Base-by-base conservation (phyloP, 2,329 filamentous ascomycete genomes). In the Pseudogymnoascus sp. region DNA sequence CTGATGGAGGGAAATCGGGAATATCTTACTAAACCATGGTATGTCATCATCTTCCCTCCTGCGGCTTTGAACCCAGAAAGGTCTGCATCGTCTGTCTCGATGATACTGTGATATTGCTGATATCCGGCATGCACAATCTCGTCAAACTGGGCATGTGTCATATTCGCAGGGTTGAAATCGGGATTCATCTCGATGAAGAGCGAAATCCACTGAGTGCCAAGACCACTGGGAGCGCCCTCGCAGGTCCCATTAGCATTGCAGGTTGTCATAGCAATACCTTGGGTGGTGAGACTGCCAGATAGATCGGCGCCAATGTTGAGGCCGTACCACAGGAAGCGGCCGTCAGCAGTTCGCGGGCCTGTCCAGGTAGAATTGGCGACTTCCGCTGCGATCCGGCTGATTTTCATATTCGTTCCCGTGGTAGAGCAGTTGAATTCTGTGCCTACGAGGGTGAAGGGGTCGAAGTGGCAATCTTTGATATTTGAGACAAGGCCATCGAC, bases 401-500 rank as follows among this genome's bases (percentile, higher is more conserved):
- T 60, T n/a, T 35, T 61, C 5, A 38, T 35, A 9, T 57, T n/a
- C 11, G 39, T 33, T 8, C 25, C 37, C 2, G 22, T 62, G 5
- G 62, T 62, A 7, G 61, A 43, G 50, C 65, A 67, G n/a, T 60
- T 30, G 12, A 63, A 59, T n/a, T 22, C 36, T 3, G 15, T 62
- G 11, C 61, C 66, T 50, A 66, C 43, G 11, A 63, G 22, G 14
- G 25, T 61, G 9, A 41, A 35, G 1, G 64, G 47, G 39, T 66
- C 64, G 39, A 66, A 66, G 6, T 53, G 18, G 33, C 66, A 67
- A 0, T 6, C 22, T 15, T 20, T 33, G 9, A 61, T 50, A 41
- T 62, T 60, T 14, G 58, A 58, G 33, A 66, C 62, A 11, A 68
- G 30, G 20, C 63, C 64, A 60, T 67, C 65, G 20, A 63, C 12